Conservation (phyloP, 2,329 filamentous ascomycete genomes). For the Neodidymelliopsis sp. region DNA sequence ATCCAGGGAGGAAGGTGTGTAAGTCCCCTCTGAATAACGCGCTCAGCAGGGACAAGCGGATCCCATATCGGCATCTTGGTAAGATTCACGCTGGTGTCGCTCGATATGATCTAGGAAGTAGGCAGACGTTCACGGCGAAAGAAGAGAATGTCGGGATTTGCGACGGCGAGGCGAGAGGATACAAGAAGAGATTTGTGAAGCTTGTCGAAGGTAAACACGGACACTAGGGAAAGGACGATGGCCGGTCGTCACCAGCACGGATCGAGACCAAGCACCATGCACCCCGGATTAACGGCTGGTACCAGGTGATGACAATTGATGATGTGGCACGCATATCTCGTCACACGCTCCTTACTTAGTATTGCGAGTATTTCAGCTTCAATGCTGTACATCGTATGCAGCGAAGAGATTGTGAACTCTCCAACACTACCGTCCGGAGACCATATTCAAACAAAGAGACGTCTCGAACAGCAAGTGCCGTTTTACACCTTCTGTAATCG, state of each 20-base stretch:
- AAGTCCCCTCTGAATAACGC: constrained; percentile 38
- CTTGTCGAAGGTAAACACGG: constrained; percentile 24
- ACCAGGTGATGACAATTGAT: constrained; percentile 10
- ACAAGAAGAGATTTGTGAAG: constrained; percentile 18
- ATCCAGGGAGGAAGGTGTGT: constrained; percentile 67
- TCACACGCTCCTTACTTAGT: background rate
- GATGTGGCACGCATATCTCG: background rate
- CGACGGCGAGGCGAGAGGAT: constrained; percentile 5
- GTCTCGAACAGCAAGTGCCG: background rate
- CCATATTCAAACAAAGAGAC: background rate
- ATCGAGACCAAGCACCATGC: constrained; percentile 24
- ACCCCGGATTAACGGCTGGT: constrained; percentile 31
- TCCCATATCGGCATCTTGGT: constrained; percentile 34
- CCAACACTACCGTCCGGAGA: background rate
- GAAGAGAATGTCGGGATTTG: background rate
- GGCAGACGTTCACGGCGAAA: background rate
- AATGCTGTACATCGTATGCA: background rate
- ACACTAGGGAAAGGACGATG: constrained; percentile 21
- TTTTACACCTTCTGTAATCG: background rate
- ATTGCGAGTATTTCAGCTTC: background rate
- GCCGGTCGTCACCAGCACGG: constrained; percentile 24
- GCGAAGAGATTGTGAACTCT: background rate
- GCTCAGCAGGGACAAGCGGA: constrained; percentile 38
- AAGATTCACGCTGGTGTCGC: background rate
- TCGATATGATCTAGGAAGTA: background rate